A percentile compares a stretch with the other conserved stretches of the same genome.
phyloP scores from a whole-genome alignment of 2,329 filamentous ascomycete species.

The Aspergillaceae sp. region DNA sequence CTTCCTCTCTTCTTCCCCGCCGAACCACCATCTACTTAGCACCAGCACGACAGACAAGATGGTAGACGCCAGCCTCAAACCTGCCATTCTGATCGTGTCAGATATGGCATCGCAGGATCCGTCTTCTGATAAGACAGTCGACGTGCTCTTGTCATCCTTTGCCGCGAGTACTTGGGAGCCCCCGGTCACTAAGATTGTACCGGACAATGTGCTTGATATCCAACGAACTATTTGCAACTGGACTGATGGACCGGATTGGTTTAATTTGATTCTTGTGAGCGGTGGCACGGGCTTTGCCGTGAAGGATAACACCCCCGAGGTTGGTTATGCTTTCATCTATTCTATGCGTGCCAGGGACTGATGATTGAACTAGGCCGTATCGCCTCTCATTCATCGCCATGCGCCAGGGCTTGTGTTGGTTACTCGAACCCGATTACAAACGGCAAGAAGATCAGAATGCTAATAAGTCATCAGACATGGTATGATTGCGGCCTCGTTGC shows the following conservation, averaged over 20 bases:
- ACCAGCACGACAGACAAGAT: slow-evolving; percentile 12
- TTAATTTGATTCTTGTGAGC: slow-evolving; percentile 75
- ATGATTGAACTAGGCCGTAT: slow-evolving; percentile 54
- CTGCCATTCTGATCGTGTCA: slow-evolving; percentile 77
- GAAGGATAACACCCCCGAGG: slow-evolving; percentile 81
- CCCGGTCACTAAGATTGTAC: slow-evolving; percentile 62
- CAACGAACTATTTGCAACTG: slow-evolving; percentile 63
- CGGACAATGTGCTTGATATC: slow-evolving; percentile 67
- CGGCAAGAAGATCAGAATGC: slow-evolving; percentile 4
- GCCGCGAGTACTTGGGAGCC: slow-evolving; percentile 62
- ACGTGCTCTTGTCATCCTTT: slow-evolving; percentile 61
- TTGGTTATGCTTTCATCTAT: slow-evolving; percentile 30
- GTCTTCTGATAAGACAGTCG: slow-evolving; percentile 65
- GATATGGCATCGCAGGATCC: slow-evolving; percentile 78
- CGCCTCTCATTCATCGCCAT: slow-evolving; percentile 69
- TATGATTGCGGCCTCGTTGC: slow-evolving; percentile 78
- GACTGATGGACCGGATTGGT: slow-evolving; percentile 56
- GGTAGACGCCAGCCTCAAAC: slow-evolving; percentile 46
- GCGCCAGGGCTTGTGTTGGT: slow-evolving; percentile 74
- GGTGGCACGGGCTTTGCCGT: slow-evolving; percentile 89
- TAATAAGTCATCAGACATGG: slow-evolving; percentile 53
- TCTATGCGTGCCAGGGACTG: slow-evolving; percentile 1
- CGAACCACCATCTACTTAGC: background rate
- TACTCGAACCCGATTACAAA: background rate
- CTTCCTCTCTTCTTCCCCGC: slow-evolving; percentile 2